Percentiles rank a stretch among this genome's conserved stretches.
These are phyloP conservation scores for Kodamaea hsintzibuensis DNA, from an alignment of 805 yeast genomes.

Conservation along the genomic window DNA sequence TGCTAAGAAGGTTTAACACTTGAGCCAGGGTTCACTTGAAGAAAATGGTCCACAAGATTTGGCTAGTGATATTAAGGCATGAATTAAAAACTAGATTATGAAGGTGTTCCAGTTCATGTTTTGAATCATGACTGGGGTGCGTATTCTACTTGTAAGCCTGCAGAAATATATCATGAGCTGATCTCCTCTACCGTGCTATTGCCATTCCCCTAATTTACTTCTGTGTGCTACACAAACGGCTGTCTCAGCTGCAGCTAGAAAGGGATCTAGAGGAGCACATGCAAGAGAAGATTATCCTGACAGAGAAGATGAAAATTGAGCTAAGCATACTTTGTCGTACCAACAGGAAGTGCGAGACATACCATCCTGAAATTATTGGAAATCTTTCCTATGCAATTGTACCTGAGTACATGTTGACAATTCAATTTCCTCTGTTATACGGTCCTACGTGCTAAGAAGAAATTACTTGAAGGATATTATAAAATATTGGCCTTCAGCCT, in stretches of 20 bases:
- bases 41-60: conserved; percentile 30
- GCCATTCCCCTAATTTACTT: conserved; percentile 55
- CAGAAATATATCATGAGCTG: conserved; percentile 34
- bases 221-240: conserved; percentile 98
- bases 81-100: conserved; percentile 26
- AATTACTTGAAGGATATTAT: conserved; percentile 34
- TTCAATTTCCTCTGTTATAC: conserved; percentile 33
- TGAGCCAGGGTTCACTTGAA: conserved; percentile 25
- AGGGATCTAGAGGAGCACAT: conserved; percentile 98
- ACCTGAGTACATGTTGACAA: conserved; percentile 37
- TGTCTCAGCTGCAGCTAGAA: conserved; percentile 88
- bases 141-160: conserved; percentile 34
- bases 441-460: conserved; percentile 15
- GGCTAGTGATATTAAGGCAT: conserved; percentile 35
- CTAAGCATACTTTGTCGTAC: conserved; percentile 96
- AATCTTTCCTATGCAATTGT: conserved; percentile 36
- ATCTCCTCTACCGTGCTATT: conserved; percentile 34
- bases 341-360: conserved; percentile 54
- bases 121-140: conserved; percentile 51
- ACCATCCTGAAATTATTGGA: conserved; percentile 27
- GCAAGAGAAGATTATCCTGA: conserved; percentile 97
- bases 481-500: conserved; percentile 42
- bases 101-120: conserved; percentile 31
- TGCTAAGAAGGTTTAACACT: conserved; percentile 37
- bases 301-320: conserved; percentile 96